Evolutionary conservation across 176 grass and related monocot genomes (phyloP).

Genomic region (Triticum turgidum): DNA sequence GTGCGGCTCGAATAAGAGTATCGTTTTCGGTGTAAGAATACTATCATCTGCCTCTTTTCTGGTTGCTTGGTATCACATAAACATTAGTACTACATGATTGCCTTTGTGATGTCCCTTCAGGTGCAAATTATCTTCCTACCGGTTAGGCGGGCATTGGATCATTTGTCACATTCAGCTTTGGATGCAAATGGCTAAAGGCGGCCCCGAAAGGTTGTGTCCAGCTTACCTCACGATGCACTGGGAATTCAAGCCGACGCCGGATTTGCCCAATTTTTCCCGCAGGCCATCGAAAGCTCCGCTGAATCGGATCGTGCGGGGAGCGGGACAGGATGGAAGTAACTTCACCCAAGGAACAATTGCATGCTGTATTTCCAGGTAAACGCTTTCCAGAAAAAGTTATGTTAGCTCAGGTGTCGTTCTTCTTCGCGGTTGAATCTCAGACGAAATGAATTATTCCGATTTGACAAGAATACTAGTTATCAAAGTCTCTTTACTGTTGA

Average conservation of each 20-base stretch:
- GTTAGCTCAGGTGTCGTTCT: constrained; percentile 11
- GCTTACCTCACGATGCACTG: constrained; percentile 34
- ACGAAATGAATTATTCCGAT: neutral
- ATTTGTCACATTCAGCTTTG: constrained; percentile 23
- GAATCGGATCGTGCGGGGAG: neutral
- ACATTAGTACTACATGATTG: constrained; percentile 32
- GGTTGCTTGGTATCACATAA: constrained; percentile 22
- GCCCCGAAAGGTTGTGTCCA: neutral
- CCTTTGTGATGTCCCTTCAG: constrained; percentile 24
- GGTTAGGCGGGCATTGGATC: constrained; percentile 10
- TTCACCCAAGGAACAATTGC: neutral
- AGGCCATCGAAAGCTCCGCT: neutral
- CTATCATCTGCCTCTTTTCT: neutral
- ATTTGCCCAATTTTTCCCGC: neutral
- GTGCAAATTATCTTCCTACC: constrained; percentile 21
- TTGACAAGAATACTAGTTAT: neutral
- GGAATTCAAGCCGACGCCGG: constrained; percentile 2
- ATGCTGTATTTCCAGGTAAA: neutral
- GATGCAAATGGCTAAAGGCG: constrained; percentile 17
- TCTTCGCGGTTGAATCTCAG: constrained; percentile 8
- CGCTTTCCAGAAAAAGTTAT: neutral
- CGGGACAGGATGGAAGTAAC: constrained; percentile 17
- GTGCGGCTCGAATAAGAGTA: constrained; percentile 15
- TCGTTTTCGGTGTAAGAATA: constrained; percentile 26
- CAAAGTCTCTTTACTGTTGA: neutral